These are phyloP conservation scores for Cystobasidium tubakii DNA, from an alignment of 768 basidiomycete genomes.

Conservation along the genomic window DNA sequence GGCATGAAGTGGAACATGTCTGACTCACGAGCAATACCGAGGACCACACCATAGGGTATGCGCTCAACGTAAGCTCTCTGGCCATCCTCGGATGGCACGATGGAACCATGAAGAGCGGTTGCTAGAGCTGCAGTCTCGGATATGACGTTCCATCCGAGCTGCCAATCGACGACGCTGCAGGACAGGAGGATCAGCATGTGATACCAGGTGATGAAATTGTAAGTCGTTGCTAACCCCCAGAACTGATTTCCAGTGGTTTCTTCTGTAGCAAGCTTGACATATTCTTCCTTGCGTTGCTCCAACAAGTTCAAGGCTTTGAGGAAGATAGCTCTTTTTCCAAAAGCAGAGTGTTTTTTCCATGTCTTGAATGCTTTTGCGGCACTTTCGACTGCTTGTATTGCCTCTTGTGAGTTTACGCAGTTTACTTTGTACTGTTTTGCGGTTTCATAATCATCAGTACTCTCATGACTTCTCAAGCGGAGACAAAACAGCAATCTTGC, in stretches of 20 bases:
- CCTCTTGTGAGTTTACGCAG: conserved; percentile 11
- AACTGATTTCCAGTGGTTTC: conserved; percentile 29
- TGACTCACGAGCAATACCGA: conserved; percentile 30
- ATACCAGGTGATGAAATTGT: too few relatives aligned
- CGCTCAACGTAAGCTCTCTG: conserved; percentile 25
- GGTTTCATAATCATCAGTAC: too few relatives aligned
- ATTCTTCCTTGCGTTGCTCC: conserved; percentile 28
- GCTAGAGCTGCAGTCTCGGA: conserved; percentile 28
- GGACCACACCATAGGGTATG: conserved; percentile 26
- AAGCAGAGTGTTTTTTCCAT: conserved; percentile 22
- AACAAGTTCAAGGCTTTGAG: conserved; percentile 12
- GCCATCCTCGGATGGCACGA: conserved; percentile 16
- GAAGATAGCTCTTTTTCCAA: conserved; percentile 22
- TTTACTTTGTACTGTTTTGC: conserved; percentile 29
- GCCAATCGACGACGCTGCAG: conserved; percentile 33
- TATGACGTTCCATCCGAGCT: conserved; percentile 26
- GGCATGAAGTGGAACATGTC: not conserved
- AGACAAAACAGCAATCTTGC: too few relatives aligned
- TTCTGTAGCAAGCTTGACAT: conserved; percentile 7
- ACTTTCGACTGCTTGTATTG: conserved; percentile 4
- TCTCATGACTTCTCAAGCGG: too few relatives aligned
- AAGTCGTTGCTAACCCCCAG: conserved; percentile 22
- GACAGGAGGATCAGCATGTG: not conserved
- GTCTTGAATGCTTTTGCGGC: conserved; percentile 33
- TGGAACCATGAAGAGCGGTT: conserved; percentile 18